phyloP scores from a whole-genome alignment of 2,329 filamentous ascomycete species.

The Clonostachys solani region DNA sequence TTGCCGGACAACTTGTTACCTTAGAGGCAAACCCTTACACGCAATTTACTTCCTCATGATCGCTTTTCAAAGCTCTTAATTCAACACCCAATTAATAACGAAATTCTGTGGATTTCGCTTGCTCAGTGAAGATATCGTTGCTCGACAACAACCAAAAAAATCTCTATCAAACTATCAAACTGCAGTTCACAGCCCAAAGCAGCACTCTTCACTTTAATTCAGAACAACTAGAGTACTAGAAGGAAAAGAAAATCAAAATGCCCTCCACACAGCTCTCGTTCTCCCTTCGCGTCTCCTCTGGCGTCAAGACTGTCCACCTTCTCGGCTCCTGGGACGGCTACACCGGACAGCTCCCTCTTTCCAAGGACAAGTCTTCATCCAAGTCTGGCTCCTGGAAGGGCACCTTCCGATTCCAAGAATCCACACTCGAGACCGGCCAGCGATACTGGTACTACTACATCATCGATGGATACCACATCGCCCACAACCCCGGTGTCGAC shows the following conservation, averaged over 20 bases:
- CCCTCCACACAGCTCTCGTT: constrained; percentile 92
- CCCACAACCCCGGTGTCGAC: constrained; percentile 87
- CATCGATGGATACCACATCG: constrained; percentile 97
- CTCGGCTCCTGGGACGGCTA: constrained; percentile 99
- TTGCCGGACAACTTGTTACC: constrained; percentile 31
- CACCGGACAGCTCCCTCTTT: constrained; percentile 86
- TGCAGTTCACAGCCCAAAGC: constrained; percentile 9
- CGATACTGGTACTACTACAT: constrained; percentile 99
- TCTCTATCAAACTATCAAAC: constrained; percentile 5
- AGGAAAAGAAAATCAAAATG: constrained; percentile 52
- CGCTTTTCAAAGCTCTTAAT: constrained; percentile 16
- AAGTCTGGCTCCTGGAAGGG: constrained; percentile 94
- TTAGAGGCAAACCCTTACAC: constrained; percentile 19
- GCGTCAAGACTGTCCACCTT: constrained; percentile 96
- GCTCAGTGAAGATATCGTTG: constrained; percentile 39
- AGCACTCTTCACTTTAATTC: constrained; percentile 1
- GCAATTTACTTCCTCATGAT: constrained; percentile 12
- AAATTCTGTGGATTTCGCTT: constrained; percentile 50
- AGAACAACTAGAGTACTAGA: constrained; percentile 2
- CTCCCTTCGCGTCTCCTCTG: constrained; percentile 89
- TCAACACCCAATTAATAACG: constrained; percentile 35
- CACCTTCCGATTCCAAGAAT: constrained; percentile 90
- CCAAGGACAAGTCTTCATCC: constrained; percentile 76
- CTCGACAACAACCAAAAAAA: constrained; percentile 15
- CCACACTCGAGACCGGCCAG: constrained; percentile 80